Evolutionary conservation across 2,329 filamentous ascomycete genomes (phyloP), one percentile per base, ranked within the genome.

Genomic region (Ampelomyces quisqualis): DNA sequence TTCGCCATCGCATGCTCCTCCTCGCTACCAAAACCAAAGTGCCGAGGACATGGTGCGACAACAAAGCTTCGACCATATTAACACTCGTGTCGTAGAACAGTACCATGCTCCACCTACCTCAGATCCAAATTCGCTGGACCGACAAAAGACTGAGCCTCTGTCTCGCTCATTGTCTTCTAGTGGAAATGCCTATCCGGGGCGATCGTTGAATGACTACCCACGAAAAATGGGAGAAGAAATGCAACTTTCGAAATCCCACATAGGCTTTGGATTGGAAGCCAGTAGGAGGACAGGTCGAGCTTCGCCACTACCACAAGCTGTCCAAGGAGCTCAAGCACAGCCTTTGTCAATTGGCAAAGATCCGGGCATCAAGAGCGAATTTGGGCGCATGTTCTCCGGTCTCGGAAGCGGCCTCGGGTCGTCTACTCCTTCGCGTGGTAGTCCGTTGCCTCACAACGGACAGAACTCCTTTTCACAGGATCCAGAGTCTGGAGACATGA

Each of bases 371-470:
- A 95, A 96, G 75, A 94, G 84, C 63, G 91, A 96, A 65, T 90
- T 96, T 64, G 90, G 90, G 19, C 84, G 89, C 48, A 95, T 96
- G 77, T 96, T 95, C 70, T 89, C 88, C 13, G 91, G 91, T n/a
- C 89, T 97, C 53, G 90, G 83, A 11, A 84, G 81, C 64, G 83
- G 83, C 23, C 74, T 84, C 13, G 80, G 80, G 20, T 72, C 71
- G 8, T 72, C 76, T 2, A 82, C 79, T 6, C 80, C 79, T 9
- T 73, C 77, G 38, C 69, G 70, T 22, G 66, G 71, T 20, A 79
- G 76, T 51, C 77, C 78, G 1, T 75, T 70, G 55, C 64, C 64
- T 11, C 64, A 68, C 21, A 58, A 55, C 28, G 51, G 51, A 9
- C 47, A 55, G 23, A 60, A 65, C 20, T 47, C 50, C 15, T 45